A percentile compares a stretch with the other conserved stretches of the same genome.
phyloP scores from a whole-genome alignment of 1,284 basidiomycete species.

The Cutaneotrichosporon daszewskae region DNA sequence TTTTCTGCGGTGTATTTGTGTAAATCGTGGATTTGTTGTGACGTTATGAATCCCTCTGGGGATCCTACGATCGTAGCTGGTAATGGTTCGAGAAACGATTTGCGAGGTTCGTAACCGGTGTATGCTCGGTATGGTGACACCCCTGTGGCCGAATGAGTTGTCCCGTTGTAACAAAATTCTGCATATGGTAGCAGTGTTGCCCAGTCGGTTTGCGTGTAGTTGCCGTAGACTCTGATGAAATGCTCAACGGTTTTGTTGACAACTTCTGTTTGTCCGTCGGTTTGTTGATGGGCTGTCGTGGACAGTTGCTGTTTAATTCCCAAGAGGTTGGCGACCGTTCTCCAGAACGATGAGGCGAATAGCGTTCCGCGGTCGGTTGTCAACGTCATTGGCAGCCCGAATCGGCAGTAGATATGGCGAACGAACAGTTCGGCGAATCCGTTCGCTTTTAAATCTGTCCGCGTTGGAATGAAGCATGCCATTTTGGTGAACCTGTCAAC shows the following conservation, averaged over 20 bases:
- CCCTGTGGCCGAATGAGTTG: slow-evolving; percentile 25
- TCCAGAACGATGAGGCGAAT: neutral
- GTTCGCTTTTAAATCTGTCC: neutral
- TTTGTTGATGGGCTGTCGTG: slow-evolving; percentile 49
- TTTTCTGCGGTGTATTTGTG: neutral
- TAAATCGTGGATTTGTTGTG: neutral
- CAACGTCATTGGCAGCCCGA: neutral
- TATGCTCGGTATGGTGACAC: slow-evolving; percentile 36
- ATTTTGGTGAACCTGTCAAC: slow-evolving; percentile 50
- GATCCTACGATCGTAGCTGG: too few species aligned
- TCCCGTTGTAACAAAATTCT: slow-evolving; percentile 53
- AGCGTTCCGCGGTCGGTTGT: neutral
- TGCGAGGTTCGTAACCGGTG: slow-evolving; percentile 40
- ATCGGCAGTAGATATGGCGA: neutral
- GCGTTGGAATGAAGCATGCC: slow-evolving; percentile 44
- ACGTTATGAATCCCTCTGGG: too few species aligned
- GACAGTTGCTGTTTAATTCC: slow-evolving; percentile 16
- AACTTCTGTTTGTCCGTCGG: slow-evolving; percentile 51
- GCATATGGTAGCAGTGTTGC: slow-evolving; percentile 47
- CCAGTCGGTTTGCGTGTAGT: slow-evolving; percentile 52
- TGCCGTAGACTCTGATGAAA: slow-evolving; percentile 29
- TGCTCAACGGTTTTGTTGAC: slow-evolving; percentile 51
- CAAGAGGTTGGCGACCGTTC: slow-evolving; percentile 3
- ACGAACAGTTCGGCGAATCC: neutral
- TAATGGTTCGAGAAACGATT: too few species aligned